Evolutionary conservation across 2,329 filamentous ascomycete genomes (phyloP), one percentile per base, ranked within the genome.

Genomic region (Talaromyces verruculosus): DNA sequence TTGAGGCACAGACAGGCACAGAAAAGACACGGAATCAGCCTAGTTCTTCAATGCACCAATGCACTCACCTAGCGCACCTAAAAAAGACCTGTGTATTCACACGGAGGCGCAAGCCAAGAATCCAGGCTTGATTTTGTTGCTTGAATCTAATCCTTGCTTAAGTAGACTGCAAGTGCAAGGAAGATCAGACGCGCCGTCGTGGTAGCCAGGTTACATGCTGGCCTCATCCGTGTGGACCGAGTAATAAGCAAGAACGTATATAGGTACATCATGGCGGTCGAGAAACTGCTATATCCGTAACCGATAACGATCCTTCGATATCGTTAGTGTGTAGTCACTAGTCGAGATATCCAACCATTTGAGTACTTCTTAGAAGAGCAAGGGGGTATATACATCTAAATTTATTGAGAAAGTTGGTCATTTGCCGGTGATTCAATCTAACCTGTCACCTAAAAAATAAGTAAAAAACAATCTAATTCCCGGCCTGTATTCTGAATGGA

Each of bases 211-310:
- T 11, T 30, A 43, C 22, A 37, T n/a, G 33, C 57, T 43, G 6
- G 35, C 30, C 35, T 59, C 35, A 41, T 59, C 22, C 57, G 30
- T 37, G 57, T 59, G 57, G 35, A 43, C 37, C 37, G 17, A 59
- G 57, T 59, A 28, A 59, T 41, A n/a, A 19, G 6, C 1, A 15
- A n/a, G 22, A 17, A 30, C 15, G 2, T 30, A 5, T 33, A 19
- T 51, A 8, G 10, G 33, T 35, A 3, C 10, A 1, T 8, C 19
- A 25, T 22, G 19, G 19, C 22, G 5, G 13, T 7, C 11, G 11
- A 28, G 4, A 49, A 49, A 17, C 10, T 47, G 22, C 19, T 22
- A n/a, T 13, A n/a, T 6, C 43, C 19, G 2, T 25, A 5, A 22
- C 43, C 11, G 19, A 47, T 5, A 47, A 47, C 19, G 19, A 25